A percentile compares a stretch with the other conserved stretches of the same genome.
phyloP scores from a whole-genome alignment of 2,329 filamentous ascomycete species.

The Monilinia aucupariae region DNA sequence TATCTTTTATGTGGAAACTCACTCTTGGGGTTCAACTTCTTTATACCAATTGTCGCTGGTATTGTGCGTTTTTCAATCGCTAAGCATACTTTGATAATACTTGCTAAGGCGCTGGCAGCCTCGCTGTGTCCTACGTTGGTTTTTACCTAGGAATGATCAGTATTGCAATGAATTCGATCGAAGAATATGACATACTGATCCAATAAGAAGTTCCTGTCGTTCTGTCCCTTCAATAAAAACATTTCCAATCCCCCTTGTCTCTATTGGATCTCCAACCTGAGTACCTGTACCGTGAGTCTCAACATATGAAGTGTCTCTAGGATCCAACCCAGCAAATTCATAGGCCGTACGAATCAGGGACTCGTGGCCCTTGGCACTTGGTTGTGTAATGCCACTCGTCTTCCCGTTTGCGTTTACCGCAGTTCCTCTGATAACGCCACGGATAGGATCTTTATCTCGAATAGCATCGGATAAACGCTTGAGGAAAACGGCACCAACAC shows the following conservation, averaged over 20 bases:
- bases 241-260: constrained; percentile 1
- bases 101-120: constrained; percentile 12
- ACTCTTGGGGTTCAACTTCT: constrained; percentile 10
- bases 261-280: constrained; percentile 14
- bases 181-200: background rate
- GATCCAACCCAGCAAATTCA: constrained; percentile 10
- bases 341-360: constrained; percentile 11
- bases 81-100: constrained; percentile 18
- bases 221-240: constrained; percentile 1
- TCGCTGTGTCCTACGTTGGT: constrained; percentile 17
- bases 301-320: constrained; percentile 5
- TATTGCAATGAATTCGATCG: background rate
- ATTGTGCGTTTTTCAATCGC: constrained; percentile 5
- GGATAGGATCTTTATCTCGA: constrained; percentile 39
- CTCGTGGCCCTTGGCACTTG: constrained; percentile 42
- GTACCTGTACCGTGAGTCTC: constrained; percentile 17
- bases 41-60: constrained; percentile 4
- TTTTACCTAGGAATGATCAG: constrained; percentile 21
- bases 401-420: constrained; percentile 38
- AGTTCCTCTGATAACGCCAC: constrained; percentile 40
- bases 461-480: constrained; percentile 41
- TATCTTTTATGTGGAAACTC: background rate
- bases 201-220: constrained; percentile 1
- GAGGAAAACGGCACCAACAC: constrained; percentile 38
- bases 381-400: constrained; percentile 27